Evolutionary conservation across 2,329 filamentous ascomycete genomes (phyloP), one percentile per base, ranked within the genome.

Genomic region (Alternaria angustiovoidea): DNA sequence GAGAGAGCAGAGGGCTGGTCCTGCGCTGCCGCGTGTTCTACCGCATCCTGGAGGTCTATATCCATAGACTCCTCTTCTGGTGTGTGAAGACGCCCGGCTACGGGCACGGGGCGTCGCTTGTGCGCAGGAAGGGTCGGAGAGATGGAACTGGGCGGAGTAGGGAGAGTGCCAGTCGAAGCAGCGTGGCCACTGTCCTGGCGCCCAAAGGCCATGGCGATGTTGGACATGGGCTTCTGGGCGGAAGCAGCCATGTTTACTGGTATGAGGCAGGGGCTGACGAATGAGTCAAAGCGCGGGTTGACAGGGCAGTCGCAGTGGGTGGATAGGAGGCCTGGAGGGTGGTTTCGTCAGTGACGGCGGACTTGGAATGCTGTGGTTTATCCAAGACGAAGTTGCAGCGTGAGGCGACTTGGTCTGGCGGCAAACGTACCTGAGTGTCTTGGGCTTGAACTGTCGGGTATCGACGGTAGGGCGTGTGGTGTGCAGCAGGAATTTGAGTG

Each of bases 101-200:
- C 81, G 78, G 61, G 82, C 79, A 67, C 79, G 75, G 49, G 82
- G 79, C 90, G 91, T 76, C 91, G 88, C 73, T 90, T 91, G 73
- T 94, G 92, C 61, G 94, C 92, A 71, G 91, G 89, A 68, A 97
- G 86, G 70, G 88, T 90, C 49, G 94, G 94, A 63, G 94, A 97
- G 78, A 97, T 93, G 80, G 94, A 97, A 84, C 94, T 96, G 63
- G 94, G 94, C 76, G 94, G 94, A 78, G 94, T 97, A 65, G 91
- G 93, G 74, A 97, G 88, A 78, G 87, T 84, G 64, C 66, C 71
- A 52, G 62, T 62, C 18, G 64, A 61, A 51, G 65, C 55, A 57
- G 64, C 57, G 58, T 69, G 69, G 57, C 65, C 64, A 63, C 67
- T 71, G 66, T 78, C 71, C 59, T 74, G 70, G 51, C 62, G 62